Evolutionary conservation across 169 alveolate genomes (phyloP).

Genomic region (Blepharisma undulans): DNA sequence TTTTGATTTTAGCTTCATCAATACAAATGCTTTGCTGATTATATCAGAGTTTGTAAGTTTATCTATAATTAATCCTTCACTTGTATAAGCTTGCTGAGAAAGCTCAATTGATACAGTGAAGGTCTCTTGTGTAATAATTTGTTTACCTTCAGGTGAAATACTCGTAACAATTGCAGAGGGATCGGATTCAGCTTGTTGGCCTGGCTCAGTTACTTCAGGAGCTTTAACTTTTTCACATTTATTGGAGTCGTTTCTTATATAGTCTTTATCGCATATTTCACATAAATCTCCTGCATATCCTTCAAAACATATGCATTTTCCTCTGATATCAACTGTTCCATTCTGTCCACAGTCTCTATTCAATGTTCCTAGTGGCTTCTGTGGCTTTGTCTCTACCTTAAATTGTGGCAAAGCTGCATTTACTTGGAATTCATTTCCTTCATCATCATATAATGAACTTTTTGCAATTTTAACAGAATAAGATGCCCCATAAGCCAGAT

Average conservation of each 20-base stretch:
- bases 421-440: neutral
- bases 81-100: neutral
- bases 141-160: neutral
- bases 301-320: neutral
- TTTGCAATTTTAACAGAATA: neutral
- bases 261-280: neutral
- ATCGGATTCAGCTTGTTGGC: slow-evolving; percentile 9
- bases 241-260: neutral
- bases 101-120: neutral
- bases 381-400: neutral
- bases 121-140: neutral
- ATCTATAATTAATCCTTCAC: neutral
- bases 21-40: neutral
- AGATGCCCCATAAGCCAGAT: neutral
- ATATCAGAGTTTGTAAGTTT: neutral
- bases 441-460: neutral
- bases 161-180: neutral
- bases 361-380: neutral
- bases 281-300: slow-evolving; percentile 28
- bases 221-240: neutral
- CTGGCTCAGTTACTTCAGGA: neutral
- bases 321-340: neutral
- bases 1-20: neutral
- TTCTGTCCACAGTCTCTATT: neutral
- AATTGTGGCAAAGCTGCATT: neutral